A percentile compares a stretch with the other conserved stretches of the same genome.
Evolutionary conservation across 176 grass and related monocot genomes (phyloP).

Genomic region (Bothriochloa decipiens): DNA sequence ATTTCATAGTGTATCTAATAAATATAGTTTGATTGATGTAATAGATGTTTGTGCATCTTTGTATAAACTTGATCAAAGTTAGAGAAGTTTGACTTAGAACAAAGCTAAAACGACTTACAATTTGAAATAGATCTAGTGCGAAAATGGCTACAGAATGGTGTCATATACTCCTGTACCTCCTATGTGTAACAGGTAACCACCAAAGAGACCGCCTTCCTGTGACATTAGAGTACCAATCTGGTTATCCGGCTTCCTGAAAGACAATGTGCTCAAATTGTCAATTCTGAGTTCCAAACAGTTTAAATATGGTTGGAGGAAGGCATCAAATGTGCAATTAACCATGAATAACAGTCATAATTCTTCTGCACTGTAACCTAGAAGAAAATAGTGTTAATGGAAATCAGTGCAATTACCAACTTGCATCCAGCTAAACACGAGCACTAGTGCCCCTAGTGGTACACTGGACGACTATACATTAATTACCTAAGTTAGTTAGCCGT

Average conservation of each 20-base stretch:
- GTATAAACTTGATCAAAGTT: not conserved
- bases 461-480: not conserved
- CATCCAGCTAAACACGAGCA: constrained; percentile 17
- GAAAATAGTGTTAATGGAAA: not conserved
- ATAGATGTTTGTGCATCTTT: not conserved
- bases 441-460: not conserved
- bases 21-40: not conserved
- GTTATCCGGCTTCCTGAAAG: not conserved
- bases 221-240: not conserved
- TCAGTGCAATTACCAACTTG: not conserved
- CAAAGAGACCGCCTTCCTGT: not conserved
- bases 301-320: not conserved
- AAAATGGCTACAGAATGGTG: not conserved
- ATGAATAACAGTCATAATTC: not conserved
- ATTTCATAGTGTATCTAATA: not conserved
- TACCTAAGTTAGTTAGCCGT: not conserved
- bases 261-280: not conserved
- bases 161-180: not conserved
- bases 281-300: constrained; percentile 1
- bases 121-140: not conserved
- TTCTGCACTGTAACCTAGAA: not conserved
- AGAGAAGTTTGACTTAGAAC: not conserved
- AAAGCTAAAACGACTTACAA: not conserved
- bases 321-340: not conserved
- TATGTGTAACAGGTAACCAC: not conserved